Base-by-base conservation (phyloP, 768 basidiomycete species). In the Suillus clintonianus region DNA sequence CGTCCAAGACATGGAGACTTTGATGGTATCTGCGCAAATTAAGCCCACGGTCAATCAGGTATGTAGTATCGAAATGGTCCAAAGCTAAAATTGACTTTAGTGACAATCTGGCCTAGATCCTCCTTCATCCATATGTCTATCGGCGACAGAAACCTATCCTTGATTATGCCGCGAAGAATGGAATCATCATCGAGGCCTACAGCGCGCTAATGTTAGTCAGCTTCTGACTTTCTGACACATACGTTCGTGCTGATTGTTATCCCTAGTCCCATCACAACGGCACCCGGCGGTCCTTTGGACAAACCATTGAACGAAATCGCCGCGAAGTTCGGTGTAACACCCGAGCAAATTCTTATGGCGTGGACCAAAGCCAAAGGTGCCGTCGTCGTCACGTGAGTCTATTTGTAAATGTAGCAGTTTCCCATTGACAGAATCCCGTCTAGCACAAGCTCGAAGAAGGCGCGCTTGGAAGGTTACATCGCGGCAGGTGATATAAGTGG, bases 161-260 rank as follows among this genome's bases (percentile, higher is more conserved):
- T 30, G 86, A 85, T 36, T 91, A 80, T 68, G 83, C 84, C 48
- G 77, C 80, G 13, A 72, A 80, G 66, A 77, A 92, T 61, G 82
- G 81, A 15, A 90, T 94, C 54, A 80, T 86, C 24, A 85, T 86
- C 53, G 91, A 92, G 72, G 90, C 86, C 0, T 93, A 93, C 76
- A 87, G 89, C 60, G 75, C 51, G 19, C 30, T 53, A 30, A 53
- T 53, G 51, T 53, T 53, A 32, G 51, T n/a, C 9, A 1, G 17
- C 8, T 27, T 32, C 30, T 13, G 2, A 10, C 30, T 19, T 83
- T n/a, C 79, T 94, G 86, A 58, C 87, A 32, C 10, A 32, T 51
- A 0, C 1, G 19, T 32, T n/a, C 5, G 5, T 53, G 19, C 51
- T 53, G 30, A 53, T 6, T 13, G 19, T 32, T 11, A 32, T 34